Conservation (phyloP, 2,329 filamentous ascomycete species). For the Fusarium sp. region DNA sequence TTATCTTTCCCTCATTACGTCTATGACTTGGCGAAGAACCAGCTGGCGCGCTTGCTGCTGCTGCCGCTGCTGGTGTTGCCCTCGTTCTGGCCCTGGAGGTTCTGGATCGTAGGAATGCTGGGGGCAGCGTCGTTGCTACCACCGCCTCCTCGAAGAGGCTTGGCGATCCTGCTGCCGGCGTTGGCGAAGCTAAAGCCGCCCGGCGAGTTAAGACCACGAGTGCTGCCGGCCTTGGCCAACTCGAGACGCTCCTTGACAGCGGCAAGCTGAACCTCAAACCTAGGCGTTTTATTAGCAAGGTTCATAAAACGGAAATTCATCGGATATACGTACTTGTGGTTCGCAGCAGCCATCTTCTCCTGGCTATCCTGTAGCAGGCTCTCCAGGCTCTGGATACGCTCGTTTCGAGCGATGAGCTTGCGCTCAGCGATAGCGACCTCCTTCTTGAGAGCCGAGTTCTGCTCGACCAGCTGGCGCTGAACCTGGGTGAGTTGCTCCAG, state of each 20-base stretch:
- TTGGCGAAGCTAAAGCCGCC: conserved; percentile 77
- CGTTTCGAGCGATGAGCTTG: conserved; percentile 95
- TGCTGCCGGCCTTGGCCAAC: conserved; percentile 91
- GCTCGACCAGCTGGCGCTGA: conserved; percentile 96
- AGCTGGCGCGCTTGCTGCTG: conserved; percentile 75
- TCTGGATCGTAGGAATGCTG: conserved; percentile 67
- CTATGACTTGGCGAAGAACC: conserved; percentile 77
- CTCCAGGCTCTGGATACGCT: conserved; percentile 95
- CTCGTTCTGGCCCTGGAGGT: conserved; percentile 56
- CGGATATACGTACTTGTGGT: conserved; percentile 82
- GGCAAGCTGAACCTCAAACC: conserved; percentile 96
- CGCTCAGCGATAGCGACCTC: conserved; percentile 98
- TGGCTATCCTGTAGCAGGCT: conserved; percentile 94
- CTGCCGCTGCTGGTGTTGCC: conserved; percentile 47
- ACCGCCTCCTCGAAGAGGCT: conserved; percentile 74
- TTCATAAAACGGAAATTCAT: background rate
- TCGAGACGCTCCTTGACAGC: conserved; percentile 98
- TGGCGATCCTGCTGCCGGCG: conserved; percentile 74
- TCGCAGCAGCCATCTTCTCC: conserved; percentile 96
- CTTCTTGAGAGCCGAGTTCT: conserved; percentile 97
- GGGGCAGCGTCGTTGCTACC: conserved; percentile 57
- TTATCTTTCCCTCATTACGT: conserved; percentile 35
- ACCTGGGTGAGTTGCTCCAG: conserved; percentile 97
- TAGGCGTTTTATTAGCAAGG: conserved; percentile 56
- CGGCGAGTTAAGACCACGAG: conserved; percentile 79